These are phyloP conservation scores for Paramecium pentaurelia DNA, from an alignment of 73 alveolate genomes.

Conservation along the genomic window DNA sequence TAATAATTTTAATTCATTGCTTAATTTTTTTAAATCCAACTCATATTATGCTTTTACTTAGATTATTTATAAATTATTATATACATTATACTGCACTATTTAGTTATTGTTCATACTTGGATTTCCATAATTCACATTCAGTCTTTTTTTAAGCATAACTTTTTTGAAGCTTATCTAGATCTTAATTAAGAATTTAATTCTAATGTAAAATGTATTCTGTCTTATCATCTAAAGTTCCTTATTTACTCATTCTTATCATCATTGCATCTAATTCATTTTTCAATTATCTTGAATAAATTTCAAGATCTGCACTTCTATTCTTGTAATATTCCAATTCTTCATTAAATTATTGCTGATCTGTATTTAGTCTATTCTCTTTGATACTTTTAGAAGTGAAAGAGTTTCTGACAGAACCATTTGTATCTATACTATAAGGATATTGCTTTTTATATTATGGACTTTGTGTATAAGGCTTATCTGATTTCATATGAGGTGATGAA, in stretches of 20 bases:
- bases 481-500: slow-evolving; percentile 9
- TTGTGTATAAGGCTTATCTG: not conserved
- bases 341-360: not conserved
- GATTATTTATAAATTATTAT: not conserved
- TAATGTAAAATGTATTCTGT: not conserved
- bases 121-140: slow-evolving; percentile 26
- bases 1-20: not conserved
- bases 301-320: not conserved
- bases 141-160: slow-evolving; percentile 12
- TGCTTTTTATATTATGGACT: not conserved
- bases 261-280: slow-evolving; percentile 18
- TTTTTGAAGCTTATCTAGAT: not conserved
- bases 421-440: not conserved
- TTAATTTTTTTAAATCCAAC: slow-evolving; percentile 21
- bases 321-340: slow-evolving; percentile 26
- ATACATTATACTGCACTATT: slow-evolving; percentile 17
- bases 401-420: not conserved
- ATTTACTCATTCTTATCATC: not conserved
- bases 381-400: not conserved
- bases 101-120: not conserved
- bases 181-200: not conserved
- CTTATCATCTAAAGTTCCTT: slow-evolving; percentile 7
- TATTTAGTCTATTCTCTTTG: not conserved
- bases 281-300: not conserved
- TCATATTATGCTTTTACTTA: slow-evolving; percentile 6